Conservation (phyloP, 1,284 basidiomycete genomes). For the Apiotrichum siamense region DNA sequence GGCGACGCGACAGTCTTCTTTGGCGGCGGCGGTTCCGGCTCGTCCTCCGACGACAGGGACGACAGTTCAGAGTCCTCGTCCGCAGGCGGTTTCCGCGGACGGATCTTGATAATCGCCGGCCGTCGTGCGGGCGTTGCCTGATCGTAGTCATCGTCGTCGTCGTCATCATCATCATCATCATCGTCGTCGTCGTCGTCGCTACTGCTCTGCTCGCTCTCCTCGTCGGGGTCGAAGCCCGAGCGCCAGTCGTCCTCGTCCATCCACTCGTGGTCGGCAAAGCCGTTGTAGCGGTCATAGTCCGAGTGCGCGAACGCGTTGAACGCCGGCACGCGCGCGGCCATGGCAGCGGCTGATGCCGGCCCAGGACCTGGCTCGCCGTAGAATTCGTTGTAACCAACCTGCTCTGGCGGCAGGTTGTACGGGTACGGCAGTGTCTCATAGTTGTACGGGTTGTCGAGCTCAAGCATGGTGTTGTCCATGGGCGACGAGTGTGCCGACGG, state of each 20-base stretch:
- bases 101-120: conserved; percentile 7
- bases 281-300: conserved; percentile 25
- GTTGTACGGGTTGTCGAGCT: conserved; percentile 19
- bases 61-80: conserved; percentile 32
- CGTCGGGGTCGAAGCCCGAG: conserved; percentile 28
- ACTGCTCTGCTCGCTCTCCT: conserved; percentile 6
- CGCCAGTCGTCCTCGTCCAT: conserved; percentile 21
- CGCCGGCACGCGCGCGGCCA: conserved; percentile 30
- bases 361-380: conserved; percentile 39
- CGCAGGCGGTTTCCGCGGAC: conserved; percentile 2
- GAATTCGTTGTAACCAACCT: conserved; percentile 41
- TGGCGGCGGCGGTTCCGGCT: conserved; percentile 7
- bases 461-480: conserved; percentile 22
- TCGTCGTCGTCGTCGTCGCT: conserved; percentile 18
- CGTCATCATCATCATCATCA: conserved; percentile 19
- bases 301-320: conserved; percentile 45
- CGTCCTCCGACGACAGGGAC: conserved; percentile 20
- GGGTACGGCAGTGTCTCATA: conserved; percentile 35
- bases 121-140: conserved; percentile 5
- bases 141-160: conserved; percentile 10
- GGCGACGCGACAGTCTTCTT: conserved; percentile 14
- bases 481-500: conserved; percentile 43
- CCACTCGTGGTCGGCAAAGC: conserved; percentile 20
- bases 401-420: conserved; percentile 38
- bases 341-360: conserved; percentile 29